phyloP scores from a whole-genome alignment of 2,329 filamentous ascomycete species.

The Aspergillus pseudoglaucus region DNA sequence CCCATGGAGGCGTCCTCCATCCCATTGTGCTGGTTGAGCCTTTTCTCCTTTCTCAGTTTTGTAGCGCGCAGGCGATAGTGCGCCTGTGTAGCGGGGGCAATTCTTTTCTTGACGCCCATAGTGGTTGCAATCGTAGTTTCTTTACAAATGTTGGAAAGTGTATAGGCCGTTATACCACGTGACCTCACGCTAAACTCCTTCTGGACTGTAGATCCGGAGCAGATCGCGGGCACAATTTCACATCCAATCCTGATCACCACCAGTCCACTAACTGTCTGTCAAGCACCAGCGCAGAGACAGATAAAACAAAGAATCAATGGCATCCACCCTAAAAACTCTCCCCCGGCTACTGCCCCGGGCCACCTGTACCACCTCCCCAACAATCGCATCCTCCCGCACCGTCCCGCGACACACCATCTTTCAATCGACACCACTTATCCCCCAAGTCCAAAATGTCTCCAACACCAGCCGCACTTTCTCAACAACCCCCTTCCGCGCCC shows the following conservation, averaged over 20 bases:
- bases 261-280: not conserved
- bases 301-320: conserved; percentile 14
- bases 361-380: conserved; percentile 5
- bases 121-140: no score
- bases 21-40: no score
- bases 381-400: conserved; percentile 6
- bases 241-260: conserved; percentile 3
- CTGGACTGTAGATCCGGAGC: conserved; percentile 8
- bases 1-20: no score
- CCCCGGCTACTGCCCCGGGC: conserved; percentile 9
- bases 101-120: no score
- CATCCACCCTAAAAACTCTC: conserved; percentile 19
- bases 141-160: no score
- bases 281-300: not conserved
- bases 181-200: conserved; percentile 15
- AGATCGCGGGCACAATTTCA: not conserved
- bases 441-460: not conserved
- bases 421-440: not conserved
- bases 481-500: conserved; percentile 17
- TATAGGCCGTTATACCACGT: conserved; percentile 4
- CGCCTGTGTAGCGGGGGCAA: no score
- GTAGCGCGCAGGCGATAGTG: no score
- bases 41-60: no score
- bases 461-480: conserved; percentile 18
- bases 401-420: conserved; percentile 1